phyloP scores from a whole-genome alignment of 2,329 filamentous ascomycete genomes.

The Calonectria fujianensis region DNA sequence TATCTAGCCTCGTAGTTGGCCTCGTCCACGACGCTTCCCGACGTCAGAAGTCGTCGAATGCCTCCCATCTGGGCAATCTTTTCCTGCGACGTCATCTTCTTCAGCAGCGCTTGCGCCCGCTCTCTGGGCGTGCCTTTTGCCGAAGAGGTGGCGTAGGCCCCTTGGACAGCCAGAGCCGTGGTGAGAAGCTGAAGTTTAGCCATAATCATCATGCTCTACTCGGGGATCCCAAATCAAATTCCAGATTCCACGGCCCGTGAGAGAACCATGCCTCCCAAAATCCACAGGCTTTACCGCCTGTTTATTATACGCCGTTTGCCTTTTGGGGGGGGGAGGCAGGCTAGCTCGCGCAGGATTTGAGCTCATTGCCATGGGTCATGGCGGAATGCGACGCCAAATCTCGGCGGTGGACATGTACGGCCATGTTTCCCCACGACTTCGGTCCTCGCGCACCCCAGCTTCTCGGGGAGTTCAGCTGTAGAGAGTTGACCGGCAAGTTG shows the following conservation, averaged over 20 bases:
- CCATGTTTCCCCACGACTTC: slow-evolving; percentile 30
- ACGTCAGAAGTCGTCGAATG: slow-evolving; percentile 44
- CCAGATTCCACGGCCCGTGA: not conserved
- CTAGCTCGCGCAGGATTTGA: slow-evolving; percentile 24
- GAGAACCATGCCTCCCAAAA: not conserved
- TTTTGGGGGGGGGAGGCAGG: not conserved
- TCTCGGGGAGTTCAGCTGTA: slow-evolving; percentile 27
- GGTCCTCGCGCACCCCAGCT: slow-evolving; percentile 41
- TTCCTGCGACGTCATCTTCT: slow-evolving; percentile 49
- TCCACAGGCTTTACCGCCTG: not conserved
- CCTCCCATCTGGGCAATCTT: slow-evolving; percentile 49
- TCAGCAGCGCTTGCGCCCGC: slow-evolving; percentile 41
- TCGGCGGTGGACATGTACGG: slow-evolving; percentile 31
- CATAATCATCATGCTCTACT: slow-evolving; percentile 29
- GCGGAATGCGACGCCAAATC: slow-evolving; percentile 37
- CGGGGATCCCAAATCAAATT: not conserved
- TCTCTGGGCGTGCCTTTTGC: slow-evolving; percentile 39
- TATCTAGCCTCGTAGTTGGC: slow-evolving; percentile 46
- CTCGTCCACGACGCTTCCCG: slow-evolving; percentile 39
- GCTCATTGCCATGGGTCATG: slow-evolving; percentile 42
- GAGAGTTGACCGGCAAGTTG: not conserved
- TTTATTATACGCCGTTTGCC: slow-evolving; percentile 30
- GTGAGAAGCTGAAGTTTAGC: slow-evolving; percentile 40
- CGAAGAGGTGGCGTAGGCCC: slow-evolving; percentile 18
- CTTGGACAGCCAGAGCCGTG: slow-evolving; percentile 33